phyloP scores from a whole-genome alignment of 2,329 filamentous ascomycete species.

The Hymenoscyphus scutula region DNA sequence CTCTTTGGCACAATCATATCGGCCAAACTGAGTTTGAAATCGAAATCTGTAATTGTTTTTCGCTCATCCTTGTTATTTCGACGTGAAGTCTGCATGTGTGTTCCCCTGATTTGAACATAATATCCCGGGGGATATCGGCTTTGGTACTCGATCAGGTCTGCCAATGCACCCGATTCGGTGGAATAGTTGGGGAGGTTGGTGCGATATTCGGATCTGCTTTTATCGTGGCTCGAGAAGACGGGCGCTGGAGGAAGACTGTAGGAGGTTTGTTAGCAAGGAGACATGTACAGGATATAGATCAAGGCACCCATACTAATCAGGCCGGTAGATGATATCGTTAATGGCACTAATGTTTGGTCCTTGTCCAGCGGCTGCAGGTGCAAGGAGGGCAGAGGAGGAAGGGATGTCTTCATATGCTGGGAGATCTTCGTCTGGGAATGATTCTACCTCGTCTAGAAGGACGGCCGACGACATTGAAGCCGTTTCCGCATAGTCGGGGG shows the following conservation, averaged over 20 bases:
- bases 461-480: conserved; percentile 28
- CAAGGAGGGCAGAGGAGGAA: not conserved
- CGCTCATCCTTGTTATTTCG: conserved; percentile 40
- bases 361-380: not conserved
- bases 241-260: conserved; percentile 17
- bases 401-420: conserved; percentile 17
- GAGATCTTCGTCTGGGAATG: conserved; percentile 20
- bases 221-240: conserved; percentile 29
- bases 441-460: conserved; percentile 26
- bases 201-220: conserved; percentile 24
- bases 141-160: conserved; percentile 31
- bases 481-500: conserved; percentile 24
- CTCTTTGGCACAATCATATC: conserved; percentile 53
- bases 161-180: conserved; percentile 24
- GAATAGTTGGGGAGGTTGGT: conserved; percentile 33
- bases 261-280: not conserved
- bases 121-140: conserved; percentile 31
- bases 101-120: conserved; percentile 34
- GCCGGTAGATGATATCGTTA: not conserved
- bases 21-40: conserved; percentile 57
- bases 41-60: conserved; percentile 56
- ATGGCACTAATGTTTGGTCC: not conserved
- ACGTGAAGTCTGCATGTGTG: conserved; percentile 32
- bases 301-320: conserved; percentile 3
- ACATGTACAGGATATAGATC: not conserved